Evolutionary conservation across 2,329 filamentous ascomycete genomes (phyloP), one percentile per base, ranked within the genome.

Genomic region (Colletotrichum somersetense): DNA sequence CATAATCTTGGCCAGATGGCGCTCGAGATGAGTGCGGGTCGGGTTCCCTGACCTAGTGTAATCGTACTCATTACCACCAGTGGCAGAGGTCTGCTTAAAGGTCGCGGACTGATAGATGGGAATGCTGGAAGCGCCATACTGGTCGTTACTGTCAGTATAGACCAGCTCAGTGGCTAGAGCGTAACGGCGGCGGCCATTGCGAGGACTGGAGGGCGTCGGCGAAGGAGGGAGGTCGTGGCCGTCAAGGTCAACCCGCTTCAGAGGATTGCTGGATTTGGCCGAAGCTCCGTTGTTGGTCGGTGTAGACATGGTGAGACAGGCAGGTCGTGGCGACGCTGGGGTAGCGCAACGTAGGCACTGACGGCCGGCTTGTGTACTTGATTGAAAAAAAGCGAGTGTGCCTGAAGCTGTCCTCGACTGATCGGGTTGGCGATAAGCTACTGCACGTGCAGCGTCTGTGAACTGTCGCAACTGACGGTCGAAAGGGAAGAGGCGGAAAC

Each of bases 1-100:
- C 97, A 99, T 99, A 81, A 99, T 97, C 89, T 99, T 99, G 79
- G 97, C 96, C 77, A 99, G 87, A 83, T 99, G 96, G 71, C 96
- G 91, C 85, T 99, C 96, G 74, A 99, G 90, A 79, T 99, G 96
- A 44, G 96, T 97, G 75, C 96, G 91, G 71, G 96, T 99, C 23
- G 96, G 96, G 81, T 99, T 99, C 68, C 96, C 96, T 46, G 95
- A 98, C 73, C 97, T 93, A 72, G 96, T 98, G 86, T 99, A 99
- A 85, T 99, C 96, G 83, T 98, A 99, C 83, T 98, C 95, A 79
- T 89, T 86, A 72, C 94, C 94, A 72, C 93, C 94, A 57, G 84
- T 88, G 74, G 93, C 92, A 23, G 92, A 94, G 30, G 89, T 89
- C 83, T 98, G 96, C 85, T 99, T 99, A 87, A 99, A 99, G 48